Evolutionary conservation across 164 flowering plant species (phyloP), one percentile per base, ranked within the genome.

Genomic region (Piper longum): DNA sequence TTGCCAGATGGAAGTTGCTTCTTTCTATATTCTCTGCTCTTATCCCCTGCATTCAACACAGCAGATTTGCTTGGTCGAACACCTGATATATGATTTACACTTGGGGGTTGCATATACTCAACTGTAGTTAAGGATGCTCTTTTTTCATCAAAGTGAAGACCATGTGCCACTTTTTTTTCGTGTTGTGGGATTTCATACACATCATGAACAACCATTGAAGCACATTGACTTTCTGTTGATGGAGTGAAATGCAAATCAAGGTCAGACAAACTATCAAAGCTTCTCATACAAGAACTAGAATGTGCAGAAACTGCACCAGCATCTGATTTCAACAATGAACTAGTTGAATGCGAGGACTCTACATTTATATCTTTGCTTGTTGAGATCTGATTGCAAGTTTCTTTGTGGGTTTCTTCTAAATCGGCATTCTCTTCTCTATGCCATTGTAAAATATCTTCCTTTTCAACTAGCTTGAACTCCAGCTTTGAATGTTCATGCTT

Each of bases 71-170:
- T 60, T 70, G 43, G 61, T 8, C 74, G 70, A 14, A 36, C 42
- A 57, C 80, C 77, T 16, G 76, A 78, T 56, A 71, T 71, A 5
- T 18, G 8, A 57, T 19, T 44, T 43, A 74, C 71, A 17, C 57
- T 13, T 42, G 54, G 64, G 17, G 67, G 75, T n/a, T 56, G 54
- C 0, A 59, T 26, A 40, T 60, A 45, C 6, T 68, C 40, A 66
- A 78, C 79, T 4, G 77, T 75, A 67, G 74, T 80, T 59, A 42
- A 69, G 16, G 72, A 73, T 72, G 71, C 67, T 44, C 72, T 63
- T 58, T 72, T 75, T 14, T 26, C 71, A 62, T 76, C 77, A 60
- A 65, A 54, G 18, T 54, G 44, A 62, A 54, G 17, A 41, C 68
- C 72, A 26, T 68, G 63, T 45, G 54, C 19, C 43, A 61, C 77